Base-by-base conservation (phyloP, 1,139 yeast genomes). In the Lodderomyces pseudojiufengensis region DNA sequence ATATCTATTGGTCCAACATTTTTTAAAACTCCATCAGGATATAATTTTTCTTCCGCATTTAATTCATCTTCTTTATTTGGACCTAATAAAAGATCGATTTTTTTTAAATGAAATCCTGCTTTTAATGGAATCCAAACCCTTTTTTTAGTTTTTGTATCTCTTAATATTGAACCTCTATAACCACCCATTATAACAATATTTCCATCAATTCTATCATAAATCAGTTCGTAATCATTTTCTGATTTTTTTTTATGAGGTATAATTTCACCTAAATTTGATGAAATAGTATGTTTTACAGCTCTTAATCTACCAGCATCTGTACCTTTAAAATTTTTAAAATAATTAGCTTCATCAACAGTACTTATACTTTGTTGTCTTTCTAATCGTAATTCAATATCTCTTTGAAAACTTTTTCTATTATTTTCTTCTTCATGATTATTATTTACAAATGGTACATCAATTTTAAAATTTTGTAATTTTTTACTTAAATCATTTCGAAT, bases 1-100 rank as follows among this genome's bases (percentile, higher is more conserved):
- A 88, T 73, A 56, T 88, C 97, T 12, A 88, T 78, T 0, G 97
- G 97, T 0, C 97, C 97, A 35, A 88, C 73, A 53, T 85, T 87
- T 12, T 84, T 77, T 41, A 88, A 58, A 62, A 88, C 75, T 2
- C 94, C 94, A 51, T 81, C 92, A 0, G 96, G 82, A 45, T 73
- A 74, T 3, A 86, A 72, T 16, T 58, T 55, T 11, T 73, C 60
- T 26, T 67, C 59, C 1, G 82, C 78, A 31, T 63, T 61, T 20
- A 66, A 43, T 43, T 78, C 80, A 51, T 84, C 95, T 36, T 78
- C 78, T 37, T 72, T 80, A 0, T 58, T 62, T 1, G 94, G 92
- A 0, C 95, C 95, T 11, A 88, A 64, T 6, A 79, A 59, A 21
- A 88, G 61, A 60, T 84, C 79, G 40, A 82, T 76, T 50, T 79